Conservation (phyloP, 1,284 basidiomycete genomes). For the Puccinia coronata region DNA sequence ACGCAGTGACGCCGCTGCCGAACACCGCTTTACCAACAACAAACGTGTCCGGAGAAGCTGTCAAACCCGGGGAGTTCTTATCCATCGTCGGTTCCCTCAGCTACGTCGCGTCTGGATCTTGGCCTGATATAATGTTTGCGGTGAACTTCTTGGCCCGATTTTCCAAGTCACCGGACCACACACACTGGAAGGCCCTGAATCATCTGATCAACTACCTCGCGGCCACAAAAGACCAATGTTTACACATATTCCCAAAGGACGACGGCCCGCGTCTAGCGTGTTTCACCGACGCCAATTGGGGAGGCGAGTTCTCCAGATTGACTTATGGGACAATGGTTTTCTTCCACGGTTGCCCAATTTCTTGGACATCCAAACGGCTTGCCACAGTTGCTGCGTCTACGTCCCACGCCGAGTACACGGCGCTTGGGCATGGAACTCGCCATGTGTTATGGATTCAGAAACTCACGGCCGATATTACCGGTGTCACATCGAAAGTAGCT, state of each 20-base stretch:
- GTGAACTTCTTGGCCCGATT: background rate
- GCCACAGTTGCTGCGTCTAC: no score
- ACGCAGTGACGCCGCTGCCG: background rate
- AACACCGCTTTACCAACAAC: background rate
- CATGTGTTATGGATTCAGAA: background rate
- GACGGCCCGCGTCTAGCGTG: background rate
- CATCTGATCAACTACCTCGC: background rate
- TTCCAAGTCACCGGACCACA: background rate
- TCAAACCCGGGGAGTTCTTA: no score
- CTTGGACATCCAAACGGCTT: background rate
- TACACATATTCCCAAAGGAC: background rate
- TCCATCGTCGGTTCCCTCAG: background rate
- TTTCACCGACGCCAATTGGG: constrained; percentile 30
- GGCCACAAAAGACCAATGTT: background rate
- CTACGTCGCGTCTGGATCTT: constrained; percentile 4
- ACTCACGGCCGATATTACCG: background rate
- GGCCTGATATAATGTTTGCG: background rate
- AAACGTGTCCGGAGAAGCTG: no score
- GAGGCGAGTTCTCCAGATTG: constrained; percentile 4
- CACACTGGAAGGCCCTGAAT: background rate
- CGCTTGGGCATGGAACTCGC: background rate
- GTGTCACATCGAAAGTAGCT: background rate
- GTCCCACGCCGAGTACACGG: no score
- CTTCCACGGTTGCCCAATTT: constrained; percentile 2
- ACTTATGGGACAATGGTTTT: background rate